Evolutionary conservation across 2,329 filamentous ascomycete species (phyloP), one percentile per base, ranked within the genome.

Genomic region (Pseudogymnoascus sp.): DNA sequence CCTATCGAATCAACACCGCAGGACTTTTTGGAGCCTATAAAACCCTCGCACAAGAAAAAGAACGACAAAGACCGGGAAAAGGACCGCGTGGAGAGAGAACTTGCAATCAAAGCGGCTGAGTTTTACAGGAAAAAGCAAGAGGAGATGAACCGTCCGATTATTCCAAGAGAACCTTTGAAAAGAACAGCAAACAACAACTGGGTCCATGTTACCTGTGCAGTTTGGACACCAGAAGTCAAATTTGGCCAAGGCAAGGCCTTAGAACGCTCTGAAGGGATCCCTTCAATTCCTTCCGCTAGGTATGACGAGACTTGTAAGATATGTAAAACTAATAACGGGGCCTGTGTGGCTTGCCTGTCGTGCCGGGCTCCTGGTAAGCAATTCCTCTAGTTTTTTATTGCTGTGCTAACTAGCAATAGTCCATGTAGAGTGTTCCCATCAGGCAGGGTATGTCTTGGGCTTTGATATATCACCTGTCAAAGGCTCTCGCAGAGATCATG

Each of bases 101-200:
- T 91, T 71, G 88, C 92, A 5, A 83, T 86, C 61, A 90, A 88
- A 68, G 88, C 88, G 6, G 89, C 88, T 59, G 88, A 93, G n/a
- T 87, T 87, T 62, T 96, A 96, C 74, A 85, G 86, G 41, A 89
- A 89, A 72, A 88, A 86, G 71, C 93, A 99, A 75, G 85, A 91
- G 71, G 89, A 93, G 65, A 85, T 88, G 69, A 91, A 92, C 68
- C 89, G 93, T 58, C 93, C 95, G 1, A 76, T 88, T 37, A 85
- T 91, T 67, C 95, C 95, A 25, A 86, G 95, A 58, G 95, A 97
- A 73, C 89, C 95, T 3, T 79, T 99, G 66, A 99, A 99, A 77
- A 86, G 91, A 59, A 99, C 95, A 0, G 90, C 89, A 3, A 92
- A 96, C 73, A 97, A 97, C 77, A 97, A 97, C 71, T 99, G 95